Evolutionary conservation across 257 asterid genomes (phyloP), one percentile per base, ranked within the genome.

Genomic region (Penstemon newberryi): DNA sequence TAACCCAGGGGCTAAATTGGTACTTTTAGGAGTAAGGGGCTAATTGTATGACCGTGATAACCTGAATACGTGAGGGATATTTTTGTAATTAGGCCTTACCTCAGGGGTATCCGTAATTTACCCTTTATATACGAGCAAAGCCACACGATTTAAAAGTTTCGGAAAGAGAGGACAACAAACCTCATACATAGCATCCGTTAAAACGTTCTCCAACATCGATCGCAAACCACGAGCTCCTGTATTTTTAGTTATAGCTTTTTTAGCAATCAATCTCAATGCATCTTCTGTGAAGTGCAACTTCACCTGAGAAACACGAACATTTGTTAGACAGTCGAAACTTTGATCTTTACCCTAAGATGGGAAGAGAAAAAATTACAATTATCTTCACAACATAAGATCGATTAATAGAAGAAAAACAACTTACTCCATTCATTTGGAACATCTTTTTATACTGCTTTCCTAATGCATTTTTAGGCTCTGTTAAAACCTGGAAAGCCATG

Each of bases 171-270:
- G 19, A 66, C 56, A 8, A 64, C 82, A 56, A 70, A 94, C 99
- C 99, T 94, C 99, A 43, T 89, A 94, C 99, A 94, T 94, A 47
- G 99, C 92, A 54, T 94, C 99, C 96, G 89, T 94, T 86, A 94
- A 81, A 51, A 90, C 79, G 36, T 74, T 89, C 82, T 94, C 99
- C 83, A 94, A 58, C 89, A 91, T 87, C 66, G 99, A 80, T 47
- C 99, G 77, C 80, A 91, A 80, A 62, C 99, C 97, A 44, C 99
- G 89, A 72, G 97, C 99, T 52, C 99, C 99, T 0, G 99, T 94
- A 67, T 91, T 94, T 78, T 94, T 94, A 6, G 95, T 77, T 69
- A 91, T 81, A 50, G 99, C 91, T 80, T 86, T 94, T 63, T 79
- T 79, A 70, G 97, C 96, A 66, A 94, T 89, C 84, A 85, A 69